Evolutionary conservation across 176 grass and related monocot genomes (phyloP), one percentile per base, ranked within the genome.

Genomic region (Olyra latifolia): DNA sequence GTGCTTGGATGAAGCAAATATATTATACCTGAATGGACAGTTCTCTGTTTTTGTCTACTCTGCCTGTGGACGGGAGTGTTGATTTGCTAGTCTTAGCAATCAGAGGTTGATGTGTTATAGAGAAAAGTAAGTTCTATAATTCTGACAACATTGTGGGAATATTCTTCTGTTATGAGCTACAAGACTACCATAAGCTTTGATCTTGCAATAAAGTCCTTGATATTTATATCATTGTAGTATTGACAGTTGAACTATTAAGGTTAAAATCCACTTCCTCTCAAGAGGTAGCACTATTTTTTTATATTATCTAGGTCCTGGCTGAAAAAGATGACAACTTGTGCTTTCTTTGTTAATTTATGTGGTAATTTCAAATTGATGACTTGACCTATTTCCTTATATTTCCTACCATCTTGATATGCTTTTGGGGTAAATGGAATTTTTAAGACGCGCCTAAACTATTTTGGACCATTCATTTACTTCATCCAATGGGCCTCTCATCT

Each of bases 181-280:
- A 54, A 65, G 35, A 29, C 29, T 28, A 52, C 0, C 3, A 40
- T 50, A 61, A 61, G 43, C 15, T 27, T 82, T 62, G 28, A 72
- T 82, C 8, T 73, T 64, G 29, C 43, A 53, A n/a, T 63, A 73
- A 20, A 57, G 30, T 53, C 29, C 10, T 82, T 49, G 13, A 63
- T 12, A 44, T 45, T 75, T 27, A 45, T 45, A 11, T 3, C 24
- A 30, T 76, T 62, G 23, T 27, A 65, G 42, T 49, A 69, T 39
- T 55, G 15, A 42, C 59, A 49, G 13, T 60, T 48, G 66, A 48
- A 27, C 65, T 49, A 20, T 25, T 68, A 22, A 59, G 29, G 22
- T 58, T 25, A 38, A 41, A 12, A 9, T 6, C 20, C 35, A 27
- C 12, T 69, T 47, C 1, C 40, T 63, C 16, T 60, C 2, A 9